Conservation (phyloP, 176 grass and related monocot species). For the Poa annua region DNA sequence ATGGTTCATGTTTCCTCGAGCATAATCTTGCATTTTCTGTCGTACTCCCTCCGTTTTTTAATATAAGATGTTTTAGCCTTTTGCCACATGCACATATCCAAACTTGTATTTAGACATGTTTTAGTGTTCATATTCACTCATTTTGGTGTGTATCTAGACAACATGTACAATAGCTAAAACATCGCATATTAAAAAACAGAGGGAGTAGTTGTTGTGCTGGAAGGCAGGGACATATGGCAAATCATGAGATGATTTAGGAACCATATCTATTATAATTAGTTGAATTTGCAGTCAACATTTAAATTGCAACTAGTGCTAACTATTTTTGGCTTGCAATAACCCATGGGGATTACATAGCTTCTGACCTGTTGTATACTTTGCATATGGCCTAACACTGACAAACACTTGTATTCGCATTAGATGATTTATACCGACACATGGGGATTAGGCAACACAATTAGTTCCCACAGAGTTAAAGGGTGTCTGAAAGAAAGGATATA, state of each 20-base stretch:
- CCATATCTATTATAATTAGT: neutral
- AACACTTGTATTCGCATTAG: neutral
- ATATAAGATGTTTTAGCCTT: too few species aligned
- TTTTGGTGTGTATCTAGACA: too few species aligned
- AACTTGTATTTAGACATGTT: too few species aligned
- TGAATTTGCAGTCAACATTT: neutral
- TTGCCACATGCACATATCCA: too few species aligned
- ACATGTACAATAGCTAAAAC: too few species aligned
- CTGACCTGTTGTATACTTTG: neutral
- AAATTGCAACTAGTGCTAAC: neutral
- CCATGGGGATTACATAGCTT: neutral
- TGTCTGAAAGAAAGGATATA: slow-evolving; percentile 1
- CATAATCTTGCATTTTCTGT: neutral
- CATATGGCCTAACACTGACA: neutral
- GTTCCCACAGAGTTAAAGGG: neutral
- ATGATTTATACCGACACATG: neutral
- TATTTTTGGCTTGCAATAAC: slow-evolving; percentile 12
- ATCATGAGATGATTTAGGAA: slow-evolving; percentile 9
- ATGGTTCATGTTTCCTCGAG: slow-evolving; percentile 4
- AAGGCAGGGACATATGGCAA: slow-evolving; percentile 8
- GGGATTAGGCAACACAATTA: neutral
- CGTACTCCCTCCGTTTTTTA: too few species aligned
- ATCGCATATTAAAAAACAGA: too few species aligned
- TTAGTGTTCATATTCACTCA: too few species aligned
- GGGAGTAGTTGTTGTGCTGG: slow-evolving; percentile 14